These are phyloP conservation scores for Ustilago curta DNA, from an alignment of 1,284 basidiomycete genomes.

Conservation along the genomic window DNA sequence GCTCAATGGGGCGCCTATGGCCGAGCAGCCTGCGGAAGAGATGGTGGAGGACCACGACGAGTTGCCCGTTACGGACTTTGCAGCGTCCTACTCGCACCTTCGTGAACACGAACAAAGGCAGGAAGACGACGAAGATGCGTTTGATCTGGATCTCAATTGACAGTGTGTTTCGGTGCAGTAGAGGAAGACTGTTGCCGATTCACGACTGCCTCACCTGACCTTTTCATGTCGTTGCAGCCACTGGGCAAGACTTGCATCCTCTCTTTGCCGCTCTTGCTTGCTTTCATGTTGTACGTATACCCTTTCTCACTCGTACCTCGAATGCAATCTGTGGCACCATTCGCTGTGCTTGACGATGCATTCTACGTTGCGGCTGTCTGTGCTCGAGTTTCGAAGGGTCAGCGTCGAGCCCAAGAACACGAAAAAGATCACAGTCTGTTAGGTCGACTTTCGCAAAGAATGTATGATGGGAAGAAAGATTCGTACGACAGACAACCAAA, in stretches of 20 bases:
- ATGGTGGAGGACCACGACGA: slow-evolving; percentile 25
- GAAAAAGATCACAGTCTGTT: neutral
- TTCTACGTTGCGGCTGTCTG: neutral
- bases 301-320: neutral
- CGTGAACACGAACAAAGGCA: slow-evolving; percentile 31
- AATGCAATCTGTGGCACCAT: slow-evolving; percentile 3
- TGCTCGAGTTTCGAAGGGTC: neutral
- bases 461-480: too few relatives aligned
- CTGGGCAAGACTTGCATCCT: neutral
- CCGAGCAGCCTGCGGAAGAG: slow-evolving; percentile 25
- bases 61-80: slow-evolving; percentile 25
- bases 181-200: too few relatives aligned
- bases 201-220: neutral
- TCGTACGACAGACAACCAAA: slow-evolving; percentile 23
- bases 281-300: slow-evolving; percentile 4
- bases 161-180: neutral
- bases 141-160: slow-evolving; percentile 62
- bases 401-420: neutral
- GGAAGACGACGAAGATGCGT: slow-evolving; percentile 60
- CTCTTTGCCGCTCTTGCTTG: neutral
- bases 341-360: neutral
- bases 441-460: too few relatives aligned
- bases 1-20: slow-evolving; percentile 39
- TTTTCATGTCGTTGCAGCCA: too few relatives aligned
- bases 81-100: slow-evolving; percentile 34